Conservation (phyloP, 169 alveolate species). For the Cryptosporidium muris region DNA sequence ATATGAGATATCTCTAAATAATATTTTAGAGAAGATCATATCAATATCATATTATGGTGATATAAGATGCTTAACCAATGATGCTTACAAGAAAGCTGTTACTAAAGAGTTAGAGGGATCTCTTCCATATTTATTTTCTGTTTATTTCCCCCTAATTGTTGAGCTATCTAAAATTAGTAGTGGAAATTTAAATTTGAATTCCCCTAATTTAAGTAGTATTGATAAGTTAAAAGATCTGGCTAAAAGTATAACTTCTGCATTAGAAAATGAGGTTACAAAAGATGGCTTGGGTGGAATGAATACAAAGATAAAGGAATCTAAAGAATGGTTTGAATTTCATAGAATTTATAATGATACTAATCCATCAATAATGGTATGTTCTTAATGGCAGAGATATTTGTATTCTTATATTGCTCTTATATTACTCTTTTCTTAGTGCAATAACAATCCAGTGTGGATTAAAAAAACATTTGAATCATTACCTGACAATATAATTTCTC, state of each 20-base stretch:
- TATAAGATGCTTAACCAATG: slow-evolving; percentile 12
- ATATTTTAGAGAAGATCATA: slow-evolving; percentile 14
- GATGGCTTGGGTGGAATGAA: slow-evolving; percentile 57
- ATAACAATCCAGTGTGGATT: slow-evolving; percentile 25
- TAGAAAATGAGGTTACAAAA: neutral
- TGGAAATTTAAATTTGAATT: neutral
- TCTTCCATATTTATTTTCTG: slow-evolving; percentile 34
- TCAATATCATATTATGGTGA: slow-evolving; percentile 32
- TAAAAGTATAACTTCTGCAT: neutral
- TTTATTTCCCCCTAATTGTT: slow-evolving; percentile 29
- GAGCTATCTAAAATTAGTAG: slow-evolving; percentile 13
- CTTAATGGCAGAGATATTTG: too few relatives aligned
- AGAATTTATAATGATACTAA: slow-evolving; percentile 4
- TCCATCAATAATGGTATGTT: slow-evolving; percentile 11
- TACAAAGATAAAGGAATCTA: neutral
- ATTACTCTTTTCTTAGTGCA: slow-evolving; percentile 7
- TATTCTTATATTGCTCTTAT: neutral
- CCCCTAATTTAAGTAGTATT: neutral
- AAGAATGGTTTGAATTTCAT: slow-evolving; percentile 19
- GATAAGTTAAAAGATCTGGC: neutral
- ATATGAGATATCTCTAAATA: slow-evolving; percentile 1
- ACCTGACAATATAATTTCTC: slow-evolving; percentile 3
- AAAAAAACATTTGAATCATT: slow-evolving; percentile 10
- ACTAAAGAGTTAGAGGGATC: slow-evolving; percentile 32
- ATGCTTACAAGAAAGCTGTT: neutral